Conservation (phyloP, 2,329 filamentous ascomycete genomes). For the Cadophora malorum region DNA sequence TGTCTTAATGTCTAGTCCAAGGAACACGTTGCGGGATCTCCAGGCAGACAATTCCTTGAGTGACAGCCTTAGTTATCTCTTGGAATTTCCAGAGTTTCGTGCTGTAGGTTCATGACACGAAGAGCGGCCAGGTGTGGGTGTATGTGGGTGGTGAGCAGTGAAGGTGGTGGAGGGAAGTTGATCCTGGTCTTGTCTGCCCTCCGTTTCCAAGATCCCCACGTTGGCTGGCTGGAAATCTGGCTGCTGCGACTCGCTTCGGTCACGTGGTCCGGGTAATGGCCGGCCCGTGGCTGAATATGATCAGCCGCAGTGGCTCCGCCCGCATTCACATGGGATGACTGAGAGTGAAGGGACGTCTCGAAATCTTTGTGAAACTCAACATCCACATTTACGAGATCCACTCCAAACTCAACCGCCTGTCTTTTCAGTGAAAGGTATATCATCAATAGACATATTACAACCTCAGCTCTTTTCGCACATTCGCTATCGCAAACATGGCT, state of each 20-base stretch:
- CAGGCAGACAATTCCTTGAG: constrained; percentile 21
- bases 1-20: constrained; percentile 28
- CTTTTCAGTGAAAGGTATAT: neutral
- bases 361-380: constrained; percentile 17
- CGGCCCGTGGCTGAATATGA: neutral
- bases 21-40: constrained; percentile 43
- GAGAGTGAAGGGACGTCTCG: neutral
- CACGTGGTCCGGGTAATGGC: constrained; percentile 11
- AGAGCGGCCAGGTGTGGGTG: constrained; percentile 12
- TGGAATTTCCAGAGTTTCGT: constrained; percentile 21
- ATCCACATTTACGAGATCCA: neutral
- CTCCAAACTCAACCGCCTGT: neutral
- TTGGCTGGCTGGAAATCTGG: constrained; percentile 26
- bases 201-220: constrained; percentile 14
- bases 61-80: constrained; percentile 26
- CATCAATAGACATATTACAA: neutral
- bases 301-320: constrained; percentile 12
- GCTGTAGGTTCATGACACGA: constrained; percentile 37
- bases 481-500: constrained; percentile 42
- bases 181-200: constrained; percentile 26
- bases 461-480: constrained; percentile 10
- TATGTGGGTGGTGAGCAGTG: constrained; percentile 1
- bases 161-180: constrained; percentile 12
- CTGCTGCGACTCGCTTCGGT: constrained; percentile 11
- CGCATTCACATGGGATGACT: constrained; percentile 20